Percentiles rank a stretch among this genome's conserved stretches.
phyloP scores from a whole-genome alignment of 2,329 filamentous ascomycete genomes.

The Epicoccum nigrum region DNA sequence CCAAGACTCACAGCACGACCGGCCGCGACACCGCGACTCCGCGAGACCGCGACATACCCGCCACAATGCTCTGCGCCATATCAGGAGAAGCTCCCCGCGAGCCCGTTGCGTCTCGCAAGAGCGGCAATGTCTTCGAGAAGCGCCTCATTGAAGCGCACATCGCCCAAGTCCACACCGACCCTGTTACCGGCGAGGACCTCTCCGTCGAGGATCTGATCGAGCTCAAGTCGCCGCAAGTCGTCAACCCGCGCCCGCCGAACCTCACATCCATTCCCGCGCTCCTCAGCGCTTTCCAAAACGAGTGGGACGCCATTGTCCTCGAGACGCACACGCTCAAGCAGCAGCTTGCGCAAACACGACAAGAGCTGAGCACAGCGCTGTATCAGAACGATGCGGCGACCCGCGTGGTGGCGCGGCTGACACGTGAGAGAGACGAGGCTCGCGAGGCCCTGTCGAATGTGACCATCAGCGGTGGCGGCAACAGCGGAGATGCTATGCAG shows the following conservation, averaged over 20 bases:
- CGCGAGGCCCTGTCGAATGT: constrained; percentile 86
- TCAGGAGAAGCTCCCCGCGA: constrained; percentile 95
- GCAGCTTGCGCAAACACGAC: constrained; percentile 84
- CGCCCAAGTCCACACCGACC: constrained; percentile 89
- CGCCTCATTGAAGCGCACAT: constrained; percentile 95
- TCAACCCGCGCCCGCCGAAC: constrained; percentile 87
- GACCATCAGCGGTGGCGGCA: constrained; percentile 67
- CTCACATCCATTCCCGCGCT: constrained; percentile 96
- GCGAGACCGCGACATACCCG: constrained; percentile 13
- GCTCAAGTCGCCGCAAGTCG: constrained; percentile 80
- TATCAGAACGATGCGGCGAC: constrained; percentile 99
- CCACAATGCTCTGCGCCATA: constrained; percentile 64
- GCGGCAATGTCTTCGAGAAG: constrained; percentile 92
- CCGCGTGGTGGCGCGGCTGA: constrained; percentile 87
- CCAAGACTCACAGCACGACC: constrained; percentile 4
- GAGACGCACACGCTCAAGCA: constrained; percentile 92
- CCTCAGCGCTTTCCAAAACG: constrained; percentile 93
- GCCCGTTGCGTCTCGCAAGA: constrained; percentile 93
- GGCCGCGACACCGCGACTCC: constrained; percentile 13
- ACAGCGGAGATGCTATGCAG: constrained; percentile 84
- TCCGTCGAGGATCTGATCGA: constrained; percentile 84
- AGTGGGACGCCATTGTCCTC: constrained; percentile 93
- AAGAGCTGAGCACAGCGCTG: constrained; percentile 90
- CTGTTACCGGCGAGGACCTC: constrained; percentile 85
- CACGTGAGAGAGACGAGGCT: constrained; percentile 91